phyloP scores from a whole-genome alignment of 2,329 filamentous ascomycete species.

The Penicillium glabrum region DNA sequence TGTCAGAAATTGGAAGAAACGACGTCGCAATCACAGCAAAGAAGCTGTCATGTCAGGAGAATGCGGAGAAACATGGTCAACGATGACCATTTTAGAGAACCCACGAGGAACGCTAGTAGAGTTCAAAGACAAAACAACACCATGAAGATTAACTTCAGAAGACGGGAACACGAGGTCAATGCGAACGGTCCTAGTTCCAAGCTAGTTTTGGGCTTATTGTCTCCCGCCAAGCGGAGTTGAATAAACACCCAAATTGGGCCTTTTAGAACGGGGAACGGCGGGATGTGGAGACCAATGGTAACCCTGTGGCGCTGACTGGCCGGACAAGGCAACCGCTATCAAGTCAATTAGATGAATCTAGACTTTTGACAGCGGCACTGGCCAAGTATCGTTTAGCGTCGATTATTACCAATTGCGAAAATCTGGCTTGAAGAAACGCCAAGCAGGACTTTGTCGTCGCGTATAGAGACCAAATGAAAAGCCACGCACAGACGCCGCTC shows the following conservation, averaged over 20 bases:
- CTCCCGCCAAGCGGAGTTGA: not conserved
- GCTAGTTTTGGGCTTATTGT: not conserved
- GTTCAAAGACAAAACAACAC: not conserved
- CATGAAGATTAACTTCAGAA: not conserved
- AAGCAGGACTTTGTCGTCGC: not conserved
- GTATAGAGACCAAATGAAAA: too few relatives aligned
- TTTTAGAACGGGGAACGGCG: constrained; percentile 4
- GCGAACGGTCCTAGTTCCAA: not conserved
- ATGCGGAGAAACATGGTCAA: not conserved
- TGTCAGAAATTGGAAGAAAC: not conserved
- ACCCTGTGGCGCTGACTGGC: constrained; percentile 6
- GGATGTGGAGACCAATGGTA: constrained; percentile 13
- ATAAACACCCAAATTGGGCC: not conserved
- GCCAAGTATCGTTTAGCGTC: not conserved
- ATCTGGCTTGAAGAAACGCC: not conserved
- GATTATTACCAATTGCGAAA: not conserved
- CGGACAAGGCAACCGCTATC: not conserved
- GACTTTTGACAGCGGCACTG: not conserved
- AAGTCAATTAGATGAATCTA: not conserved
- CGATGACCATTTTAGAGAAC: not conserved
- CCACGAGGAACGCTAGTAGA: not conserved
- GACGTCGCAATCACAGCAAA: not conserved
- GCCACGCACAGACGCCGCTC: too few relatives aligned
- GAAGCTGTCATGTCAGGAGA: not conserved
- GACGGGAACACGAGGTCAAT: not conserved